Percentiles rank a stretch among this genome's conserved stretches.
Evolutionary conservation across 129 eudicot species (phyloP).

Genomic region (Pulicaria dysenterica): DNA sequence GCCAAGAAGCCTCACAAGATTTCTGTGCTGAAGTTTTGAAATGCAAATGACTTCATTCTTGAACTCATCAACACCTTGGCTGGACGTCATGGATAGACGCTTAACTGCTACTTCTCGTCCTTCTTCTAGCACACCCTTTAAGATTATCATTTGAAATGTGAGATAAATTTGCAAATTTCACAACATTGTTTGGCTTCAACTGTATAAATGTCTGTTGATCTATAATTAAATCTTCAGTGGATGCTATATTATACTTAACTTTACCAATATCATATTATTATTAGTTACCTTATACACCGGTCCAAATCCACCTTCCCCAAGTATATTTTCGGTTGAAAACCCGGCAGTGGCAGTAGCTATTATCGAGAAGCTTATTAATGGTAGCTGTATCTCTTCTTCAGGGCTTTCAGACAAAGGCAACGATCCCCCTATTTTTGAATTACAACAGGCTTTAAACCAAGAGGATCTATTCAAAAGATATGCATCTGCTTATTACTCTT

Average conservation of each 20-base stretch:
- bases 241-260: neutral
- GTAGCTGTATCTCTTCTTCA: constrained; percentile 41
- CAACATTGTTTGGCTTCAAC: neutral
- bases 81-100: constrained; percentile 20
- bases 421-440: neutral
- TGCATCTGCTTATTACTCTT: neutral
- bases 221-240: too few relatives aligned
- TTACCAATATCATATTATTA: neutral
- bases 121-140: constrained; percentile 21
- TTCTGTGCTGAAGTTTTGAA: constrained; percentile 34
- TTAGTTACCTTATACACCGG: constrained; percentile 51
- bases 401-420: constrained; percentile 17
- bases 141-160: neutral
- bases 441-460: neutral
- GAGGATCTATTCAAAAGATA: neutral
- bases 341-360: constrained; percentile 43
- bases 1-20: constrained; percentile 31
- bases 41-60: constrained; percentile 31
- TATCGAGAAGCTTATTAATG: constrained; percentile 41
- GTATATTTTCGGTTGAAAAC: constrained; percentile 43
- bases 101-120: constrained; percentile 36
- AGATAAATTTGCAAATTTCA: neutral
- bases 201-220: neutral
- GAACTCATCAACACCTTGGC: constrained; percentile 33
- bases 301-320: constrained; percentile 69